Conservation (phyloP, 2,329 filamentous ascomycete species). For the Aspergillus nomiae region DNA sequence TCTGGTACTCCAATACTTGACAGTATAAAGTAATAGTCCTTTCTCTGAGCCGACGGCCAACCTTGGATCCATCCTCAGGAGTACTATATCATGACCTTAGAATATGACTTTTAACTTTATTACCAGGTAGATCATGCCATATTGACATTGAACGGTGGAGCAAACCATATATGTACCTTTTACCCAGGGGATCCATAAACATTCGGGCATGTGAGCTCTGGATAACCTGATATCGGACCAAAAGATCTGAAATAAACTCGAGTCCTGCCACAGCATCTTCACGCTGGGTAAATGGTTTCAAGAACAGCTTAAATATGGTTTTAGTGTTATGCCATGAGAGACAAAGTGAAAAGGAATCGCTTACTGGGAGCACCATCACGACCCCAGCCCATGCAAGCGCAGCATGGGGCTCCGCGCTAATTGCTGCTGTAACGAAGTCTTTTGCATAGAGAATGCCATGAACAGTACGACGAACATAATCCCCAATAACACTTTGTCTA, state of each 20-base stretch:
- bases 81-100: neutral
- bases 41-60: neutral
- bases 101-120: neutral
- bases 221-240: neutral
- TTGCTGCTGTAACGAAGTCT: conserved; percentile 9
- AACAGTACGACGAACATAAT: neutral
- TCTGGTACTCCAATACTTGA: neutral
- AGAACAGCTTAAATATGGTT: neutral
- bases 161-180: neutral
- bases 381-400: conserved; percentile 21
- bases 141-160: neutral
- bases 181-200: neutral
- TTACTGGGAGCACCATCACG: conserved; percentile 1
- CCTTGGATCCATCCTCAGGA: neutral
- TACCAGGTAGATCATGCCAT: neutral
- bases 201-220: neutral
- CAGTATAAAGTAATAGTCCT: neutral
- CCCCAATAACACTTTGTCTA: neutral
- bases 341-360: neutral
- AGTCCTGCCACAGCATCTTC: conserved; percentile 11
- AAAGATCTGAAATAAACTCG: neutral
- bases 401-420: conserved; percentile 17
- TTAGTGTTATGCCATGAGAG: neutral
- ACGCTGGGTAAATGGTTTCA: conserved; percentile 10
- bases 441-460: conserved; percentile 10